Evolutionary conservation across 2,329 filamentous ascomycete species (phyloP).

Genomic region (Trichoderma gracile): DNA sequence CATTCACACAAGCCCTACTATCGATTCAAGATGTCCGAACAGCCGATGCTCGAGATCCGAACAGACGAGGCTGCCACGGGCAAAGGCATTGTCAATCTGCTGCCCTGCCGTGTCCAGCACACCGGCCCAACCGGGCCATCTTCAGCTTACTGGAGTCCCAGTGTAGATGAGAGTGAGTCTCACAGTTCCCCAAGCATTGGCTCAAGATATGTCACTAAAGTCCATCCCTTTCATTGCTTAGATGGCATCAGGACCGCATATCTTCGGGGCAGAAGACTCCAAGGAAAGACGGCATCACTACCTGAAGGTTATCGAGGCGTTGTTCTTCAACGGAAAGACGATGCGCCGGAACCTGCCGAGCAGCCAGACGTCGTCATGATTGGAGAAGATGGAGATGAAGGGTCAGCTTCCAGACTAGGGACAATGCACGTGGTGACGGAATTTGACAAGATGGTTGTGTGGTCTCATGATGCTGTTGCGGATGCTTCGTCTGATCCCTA

Average conservation of each 20-base stretch:
- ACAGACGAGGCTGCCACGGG: slow-evolving; percentile 35
- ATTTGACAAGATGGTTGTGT: slow-evolving; percentile 78
- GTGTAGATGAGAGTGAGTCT: slow-evolving; percentile 38
- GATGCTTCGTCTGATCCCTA: slow-evolving; percentile 67
- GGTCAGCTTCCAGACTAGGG: slow-evolving; percentile 50
- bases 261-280: slow-evolving; percentile 78
- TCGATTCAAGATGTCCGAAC: slow-evolving; percentile 42
- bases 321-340: slow-evolving; percentile 49
- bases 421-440: slow-evolving; percentile 62
- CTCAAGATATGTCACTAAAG: neutral
- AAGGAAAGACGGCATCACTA: slow-evolving; percentile 65
- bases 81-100: slow-evolving; percentile 62
- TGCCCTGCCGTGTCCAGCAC: slow-evolving; percentile 80
- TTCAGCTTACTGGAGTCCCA: slow-evolving; percentile 70
- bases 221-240: slow-evolving; percentile 33
- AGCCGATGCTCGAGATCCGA: slow-evolving; percentile 47
- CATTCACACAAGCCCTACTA: too few relatives aligned
- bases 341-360: slow-evolving; percentile 19
- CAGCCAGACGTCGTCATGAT: slow-evolving; percentile 29
- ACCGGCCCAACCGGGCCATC: slow-evolving; percentile 65
- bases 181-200: neutral
- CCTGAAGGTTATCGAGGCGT: slow-evolving; percentile 72
- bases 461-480: slow-evolving; percentile 73
- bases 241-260: slow-evolving; percentile 60
- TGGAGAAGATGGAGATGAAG: slow-evolving; percentile 37